Conservation (phyloP, 2,329 filamentous ascomycete genomes). For the Chaetomium olivaceum region DNA sequence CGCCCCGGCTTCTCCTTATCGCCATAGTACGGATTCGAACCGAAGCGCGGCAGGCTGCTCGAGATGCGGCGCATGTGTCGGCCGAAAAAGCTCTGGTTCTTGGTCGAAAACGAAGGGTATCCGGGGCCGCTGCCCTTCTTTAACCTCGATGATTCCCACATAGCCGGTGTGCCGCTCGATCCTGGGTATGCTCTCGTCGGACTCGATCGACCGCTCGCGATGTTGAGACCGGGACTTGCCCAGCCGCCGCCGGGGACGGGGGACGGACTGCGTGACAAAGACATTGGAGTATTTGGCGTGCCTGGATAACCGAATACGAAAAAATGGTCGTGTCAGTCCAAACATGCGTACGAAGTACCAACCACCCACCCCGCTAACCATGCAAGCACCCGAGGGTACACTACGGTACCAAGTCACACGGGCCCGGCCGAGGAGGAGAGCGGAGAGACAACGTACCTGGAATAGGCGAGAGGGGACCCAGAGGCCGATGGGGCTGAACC, state of each 20-base stretch:
- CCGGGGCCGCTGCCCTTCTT: constrained; percentile 63
- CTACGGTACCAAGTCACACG: not conserved
- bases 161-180: constrained; percentile 59
- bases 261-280: constrained; percentile 82
- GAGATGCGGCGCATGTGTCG: constrained; percentile 81
- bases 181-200: constrained; percentile 56
- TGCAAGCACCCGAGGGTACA: constrained; percentile 24
- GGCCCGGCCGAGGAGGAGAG: constrained; percentile 17
- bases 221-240: constrained; percentile 78
- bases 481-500: constrained; percentile 42
- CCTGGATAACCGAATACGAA: constrained; percentile 42
- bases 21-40: constrained; percentile 56
- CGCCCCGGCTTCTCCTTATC: constrained; percentile 77
- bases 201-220: constrained; percentile 68
- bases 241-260: constrained; percentile 83
- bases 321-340: constrained; percentile 18
- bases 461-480: constrained; percentile 52
- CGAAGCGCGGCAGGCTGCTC: constrained; percentile 74
- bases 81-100: constrained; percentile 84
- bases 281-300: constrained; percentile 67
- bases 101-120: constrained; percentile 76
- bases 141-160: constrained; percentile 81
- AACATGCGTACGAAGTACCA: not conserved
- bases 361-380: constrained; percentile 2
- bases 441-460: constrained; percentile 52